Conservation (phyloP, 2,329 filamentous ascomycete species). For the Penicillium sp. region DNA sequence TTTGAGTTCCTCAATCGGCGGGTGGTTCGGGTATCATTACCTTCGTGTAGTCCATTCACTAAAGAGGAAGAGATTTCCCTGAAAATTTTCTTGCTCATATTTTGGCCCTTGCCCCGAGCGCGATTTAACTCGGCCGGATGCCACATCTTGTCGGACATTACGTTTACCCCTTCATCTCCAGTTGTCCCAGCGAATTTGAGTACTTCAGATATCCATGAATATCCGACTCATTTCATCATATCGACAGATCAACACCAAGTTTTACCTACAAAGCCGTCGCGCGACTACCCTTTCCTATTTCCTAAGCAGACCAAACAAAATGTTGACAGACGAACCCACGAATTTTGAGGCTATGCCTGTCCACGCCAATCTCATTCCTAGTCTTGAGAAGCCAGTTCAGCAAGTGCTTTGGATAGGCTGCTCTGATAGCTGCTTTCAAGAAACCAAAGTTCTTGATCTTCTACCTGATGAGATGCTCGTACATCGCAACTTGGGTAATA, state of each 20-base stretch:
- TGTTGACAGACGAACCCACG: not conserved
- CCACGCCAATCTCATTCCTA: conserved; percentile 15
- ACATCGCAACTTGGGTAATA: conserved; percentile 25
- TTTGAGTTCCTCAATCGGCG: not conserved
- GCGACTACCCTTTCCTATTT: not conserved
- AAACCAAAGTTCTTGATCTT: conserved; percentile 16
- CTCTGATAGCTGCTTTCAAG: conserved; percentile 23
- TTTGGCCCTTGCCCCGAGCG: not conserved
- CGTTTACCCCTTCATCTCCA: not conserved
- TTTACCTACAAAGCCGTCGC: not conserved
- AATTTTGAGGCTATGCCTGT: conserved; percentile 1
- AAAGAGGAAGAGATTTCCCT: not conserved
- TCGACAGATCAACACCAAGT: not conserved
- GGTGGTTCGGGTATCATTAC: not conserved
- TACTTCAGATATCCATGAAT: not conserved
- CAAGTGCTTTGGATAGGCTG: conserved; percentile 28
- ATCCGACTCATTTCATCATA: not conserved
- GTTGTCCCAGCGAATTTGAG: not conserved
- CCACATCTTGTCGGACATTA: not conserved
- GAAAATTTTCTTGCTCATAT: not conserved
- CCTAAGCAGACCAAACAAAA: not conserved
- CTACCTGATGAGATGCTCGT: conserved; percentile 21
- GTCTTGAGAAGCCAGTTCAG: conserved; percentile 6
- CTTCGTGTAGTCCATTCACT: too few species aligned
- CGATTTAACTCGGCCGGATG: conserved; percentile 1